A percentile compares a stretch with the other conserved stretches of the same genome.
Evolutionary conservation across 495 filamentous ascomycete species (phyloP).

Genomic region (Coniosporium apollinis): DNA sequence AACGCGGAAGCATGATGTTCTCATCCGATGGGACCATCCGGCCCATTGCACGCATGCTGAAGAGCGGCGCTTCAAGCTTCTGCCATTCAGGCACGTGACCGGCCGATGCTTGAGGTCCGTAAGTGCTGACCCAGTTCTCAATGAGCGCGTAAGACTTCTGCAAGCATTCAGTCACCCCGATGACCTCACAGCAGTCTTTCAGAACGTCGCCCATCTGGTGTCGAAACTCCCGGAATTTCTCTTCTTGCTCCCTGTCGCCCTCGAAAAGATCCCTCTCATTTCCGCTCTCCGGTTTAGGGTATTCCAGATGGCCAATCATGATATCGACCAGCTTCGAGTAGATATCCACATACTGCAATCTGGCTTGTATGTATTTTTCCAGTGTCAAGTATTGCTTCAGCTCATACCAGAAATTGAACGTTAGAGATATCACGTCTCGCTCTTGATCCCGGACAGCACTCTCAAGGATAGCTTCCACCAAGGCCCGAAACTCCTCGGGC

Average conservation of each 20-base stretch:
- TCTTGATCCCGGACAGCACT: conserved; percentile 77
- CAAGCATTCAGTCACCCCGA: conserved; percentile 79
- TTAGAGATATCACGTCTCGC: conserved; percentile 73
- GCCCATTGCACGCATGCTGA: conserved; percentile 91
- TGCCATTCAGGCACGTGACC: conserved; percentile 91
- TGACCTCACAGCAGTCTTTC: conserved; percentile 93
- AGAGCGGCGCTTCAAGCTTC: conserved; percentile 84
- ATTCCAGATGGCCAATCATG: conserved; percentile 83
- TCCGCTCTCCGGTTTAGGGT: conserved; percentile 54
- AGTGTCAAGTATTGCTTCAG: conserved; percentile 89
- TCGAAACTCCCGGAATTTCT: conserved; percentile 92
- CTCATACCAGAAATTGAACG: conserved; percentile 97
- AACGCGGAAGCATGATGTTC: conserved; percentile 63
- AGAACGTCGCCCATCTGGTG: conserved; percentile 96
- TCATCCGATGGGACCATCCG: conserved; percentile 89
- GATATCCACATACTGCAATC: conserved; percentile 54
- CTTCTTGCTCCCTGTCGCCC: conserved; percentile 87
- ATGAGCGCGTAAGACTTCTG: conserved; percentile 71
- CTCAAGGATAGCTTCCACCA: conserved; percentile 83
- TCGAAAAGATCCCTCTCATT: conserved; percentile 79
- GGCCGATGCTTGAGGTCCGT: conserved; percentile 53
- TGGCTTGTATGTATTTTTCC: conserved; percentile 72
- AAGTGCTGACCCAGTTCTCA: conserved; percentile 69
- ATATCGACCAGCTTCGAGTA: conserved; percentile 83
- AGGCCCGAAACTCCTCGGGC: conserved; percentile 59